A percentile compares a stretch with the other conserved stretches of the same genome.
Evolutionary conservation across 345 rosid species (phyloP).

Genomic region (Turritis glabra): DNA sequence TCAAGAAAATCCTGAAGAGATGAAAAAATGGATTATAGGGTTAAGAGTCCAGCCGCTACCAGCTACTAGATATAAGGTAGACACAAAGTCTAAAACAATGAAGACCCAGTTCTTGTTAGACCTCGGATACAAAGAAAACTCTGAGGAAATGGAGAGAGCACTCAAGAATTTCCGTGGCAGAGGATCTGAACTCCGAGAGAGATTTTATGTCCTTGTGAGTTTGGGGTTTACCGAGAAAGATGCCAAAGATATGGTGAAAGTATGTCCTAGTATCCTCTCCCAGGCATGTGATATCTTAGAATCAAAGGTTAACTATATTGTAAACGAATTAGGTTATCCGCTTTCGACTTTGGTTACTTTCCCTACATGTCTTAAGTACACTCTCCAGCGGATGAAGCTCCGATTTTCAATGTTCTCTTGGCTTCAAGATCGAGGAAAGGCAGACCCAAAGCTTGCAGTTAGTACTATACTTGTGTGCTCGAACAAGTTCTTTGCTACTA

Average conservation of each 20-base stretch:
- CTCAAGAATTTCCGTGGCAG: constrained; percentile 62
- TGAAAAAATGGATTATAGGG: constrained; percentile 68
- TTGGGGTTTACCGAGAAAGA: constrained; percentile 60
- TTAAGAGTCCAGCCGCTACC: constrained; percentile 49
- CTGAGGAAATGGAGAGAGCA: constrained; percentile 44
- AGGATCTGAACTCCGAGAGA: constrained; percentile 61
- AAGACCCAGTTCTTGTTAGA: constrained; percentile 61
- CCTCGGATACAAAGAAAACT: constrained; percentile 54
- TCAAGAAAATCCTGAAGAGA: constrained; percentile 59
- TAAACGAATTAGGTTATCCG: constrained; percentile 58
- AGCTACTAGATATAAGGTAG: constrained; percentile 23
- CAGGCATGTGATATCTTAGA: constrained; percentile 51
- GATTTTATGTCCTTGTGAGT: constrained; percentile 61
- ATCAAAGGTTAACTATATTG: constrained; percentile 57
- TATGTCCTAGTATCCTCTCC: constrained; percentile 61
- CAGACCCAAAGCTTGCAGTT: constrained; percentile 38
- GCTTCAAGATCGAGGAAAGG: constrained; percentile 56
- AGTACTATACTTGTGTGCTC: constrained; percentile 54
- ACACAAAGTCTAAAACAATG: constrained; percentile 36
- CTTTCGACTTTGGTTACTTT: constrained; percentile 48
- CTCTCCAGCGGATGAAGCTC: constrained; percentile 54
- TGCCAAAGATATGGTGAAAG: constrained; percentile 55
- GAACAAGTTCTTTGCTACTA: constrained; percentile 40
- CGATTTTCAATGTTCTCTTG: constrained; percentile 65
- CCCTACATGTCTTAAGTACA: constrained; percentile 61